Conservation (phyloP, 2,329 filamentous ascomycete species). For the Aspergillus floridensis region DNA sequence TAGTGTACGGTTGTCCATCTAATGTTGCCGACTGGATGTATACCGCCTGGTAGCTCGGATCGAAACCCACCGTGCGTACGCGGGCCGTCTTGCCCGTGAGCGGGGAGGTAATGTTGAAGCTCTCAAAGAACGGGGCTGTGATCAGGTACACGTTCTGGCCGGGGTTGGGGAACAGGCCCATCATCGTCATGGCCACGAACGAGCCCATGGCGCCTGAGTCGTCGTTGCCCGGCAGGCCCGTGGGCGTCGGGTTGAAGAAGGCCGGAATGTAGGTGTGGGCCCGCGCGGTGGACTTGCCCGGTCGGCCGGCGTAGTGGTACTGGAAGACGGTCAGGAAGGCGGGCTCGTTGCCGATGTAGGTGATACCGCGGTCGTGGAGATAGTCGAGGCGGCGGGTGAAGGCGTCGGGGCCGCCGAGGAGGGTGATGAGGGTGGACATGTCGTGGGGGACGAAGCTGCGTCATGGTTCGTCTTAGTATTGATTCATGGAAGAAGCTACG, state of each 20-base stretch:
- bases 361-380: constrained; percentile 61
- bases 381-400: constrained; percentile 62
- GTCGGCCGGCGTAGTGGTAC: constrained; percentile 67
- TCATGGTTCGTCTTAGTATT: constrained; percentile 31
- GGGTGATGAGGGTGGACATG: constrained; percentile 54
- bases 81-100: constrained; percentile 60
- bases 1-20: constrained; percentile 58
- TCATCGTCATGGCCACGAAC: constrained; percentile 65
- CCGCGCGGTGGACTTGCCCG: constrained; percentile 50
- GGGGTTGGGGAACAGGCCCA: constrained; percentile 66
- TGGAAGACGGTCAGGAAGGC: constrained; percentile 64
- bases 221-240: constrained; percentile 66
- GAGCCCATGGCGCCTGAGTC: constrained; percentile 68
- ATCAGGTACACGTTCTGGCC: constrained; percentile 69
- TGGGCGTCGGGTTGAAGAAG: constrained; percentile 56
- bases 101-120: constrained; percentile 57
- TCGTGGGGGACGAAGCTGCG: constrained; percentile 55
- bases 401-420: constrained; percentile 56
- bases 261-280: constrained; percentile 63
- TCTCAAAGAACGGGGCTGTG: constrained; percentile 63
- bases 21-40: constrained; percentile 67
- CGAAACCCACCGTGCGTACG: constrained; percentile 59
- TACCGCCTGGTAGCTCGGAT: constrained; percentile 54
- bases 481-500: too few species aligned
- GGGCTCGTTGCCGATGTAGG: constrained; percentile 66